phyloP scores from a whole-genome alignment of 148 eudicot species.

The Cornus suecica region DNA sequence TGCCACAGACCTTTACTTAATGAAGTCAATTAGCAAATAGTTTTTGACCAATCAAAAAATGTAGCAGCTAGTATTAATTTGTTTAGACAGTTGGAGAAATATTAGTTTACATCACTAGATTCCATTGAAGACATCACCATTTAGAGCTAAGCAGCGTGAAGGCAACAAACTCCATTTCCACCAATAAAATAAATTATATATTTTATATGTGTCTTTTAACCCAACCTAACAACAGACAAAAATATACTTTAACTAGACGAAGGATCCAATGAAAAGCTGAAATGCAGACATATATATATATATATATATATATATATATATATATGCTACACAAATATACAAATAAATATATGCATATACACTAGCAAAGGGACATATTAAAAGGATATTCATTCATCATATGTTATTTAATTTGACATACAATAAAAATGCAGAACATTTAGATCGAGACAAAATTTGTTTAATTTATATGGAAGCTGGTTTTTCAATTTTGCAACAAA shows the following conservation, averaged over 20 bases:
- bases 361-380: background rate
- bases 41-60: no score
- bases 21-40: background rate
- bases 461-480: no score
- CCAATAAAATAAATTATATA: background rate
- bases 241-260: background rate
- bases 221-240: background rate
- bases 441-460: no score
- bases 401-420: background rate
- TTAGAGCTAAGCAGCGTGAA: background rate
- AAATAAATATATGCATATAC: background rate
- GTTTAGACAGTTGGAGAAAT: background rate
- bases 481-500: no score
- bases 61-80: no score
- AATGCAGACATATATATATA: background rate
- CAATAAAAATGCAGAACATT: background rate
- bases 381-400: background rate
- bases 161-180: constrained; percentile 6
- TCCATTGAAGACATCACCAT: constrained; percentile 14
- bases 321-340: background rate
- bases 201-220: background rate
- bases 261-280: constrained; percentile 6
- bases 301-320: background rate
- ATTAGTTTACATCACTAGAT: background rate
- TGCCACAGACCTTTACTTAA: background rate